Evolutionary conservation across 1,284 basidiomycete genomes (phyloP), one percentile per base, ranked within the genome.

Genomic region (Ganoderma resinaceum): DNA sequence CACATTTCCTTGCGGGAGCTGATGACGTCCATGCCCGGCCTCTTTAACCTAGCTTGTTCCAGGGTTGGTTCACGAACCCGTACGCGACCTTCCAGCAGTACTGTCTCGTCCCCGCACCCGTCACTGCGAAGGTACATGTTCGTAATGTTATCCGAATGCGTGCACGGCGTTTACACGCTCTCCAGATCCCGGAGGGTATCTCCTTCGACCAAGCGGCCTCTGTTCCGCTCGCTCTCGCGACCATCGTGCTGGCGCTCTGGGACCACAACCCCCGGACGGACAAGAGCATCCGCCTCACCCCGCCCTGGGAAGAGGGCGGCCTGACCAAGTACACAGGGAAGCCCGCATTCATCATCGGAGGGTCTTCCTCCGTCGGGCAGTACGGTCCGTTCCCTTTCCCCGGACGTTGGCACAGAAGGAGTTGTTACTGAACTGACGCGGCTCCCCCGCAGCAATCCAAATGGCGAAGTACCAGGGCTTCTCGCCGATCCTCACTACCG

Each of bases 391-490:
- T n/a, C n/a, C n/a, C 64, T 63, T 63, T 26, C 57, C 1, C 40
- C 46, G 1, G 20, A n/a, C 61, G 29, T 29, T 40, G 37, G 81
- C 80, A 18, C 3, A 18, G n/a, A 6, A 85, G 77, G 37, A 29
- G 0, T 26, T 38, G 20, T 11, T 2, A 12, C 38, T 31, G 6
- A 23, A 29, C 38, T 31, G 6, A 29, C 38, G 33, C 29, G 18
- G 6, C 23, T 14, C 16, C n/a, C 11, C 26, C 12, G 8, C 68
- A 88, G 87, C 78, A 1, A 82, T 90, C 60, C 89, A 90, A 74
- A 74, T 90, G 18, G 86, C 86, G 5, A 85, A 80, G 70, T 72
- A 85, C 35, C 83, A 85, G 0, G 88, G 87, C 0, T 87, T 87
- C 80, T 82, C 80, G 4, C 84, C 83, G 0, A 86, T 89, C 68